These are phyloP conservation scores for Asterophora parasitica DNA, from an alignment of 768 basidiomycete genomes.

Conservation along the genomic window DNA sequence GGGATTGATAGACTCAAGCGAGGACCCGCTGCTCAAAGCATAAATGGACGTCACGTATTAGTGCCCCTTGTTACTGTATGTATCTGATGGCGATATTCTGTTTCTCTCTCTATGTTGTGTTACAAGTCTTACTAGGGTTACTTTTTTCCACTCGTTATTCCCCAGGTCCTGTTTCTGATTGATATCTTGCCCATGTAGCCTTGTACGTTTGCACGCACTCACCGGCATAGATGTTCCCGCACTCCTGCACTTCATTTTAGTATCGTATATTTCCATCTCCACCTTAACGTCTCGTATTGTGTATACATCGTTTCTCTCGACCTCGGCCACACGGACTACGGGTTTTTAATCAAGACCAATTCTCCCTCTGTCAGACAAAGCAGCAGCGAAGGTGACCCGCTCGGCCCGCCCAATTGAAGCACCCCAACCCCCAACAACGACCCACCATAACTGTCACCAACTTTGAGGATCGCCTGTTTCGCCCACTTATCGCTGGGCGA, in stretches of 20 bases:
- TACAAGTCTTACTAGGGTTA: slow-evolving; percentile 16
- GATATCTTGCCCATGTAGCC: slow-evolving; percentile 26
- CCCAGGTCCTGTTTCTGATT: slow-evolving; percentile 21
- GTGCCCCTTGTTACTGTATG: slow-evolving; percentile 11
- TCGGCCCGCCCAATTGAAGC: slow-evolving; percentile 28
- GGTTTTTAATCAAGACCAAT: slow-evolving; percentile 52
- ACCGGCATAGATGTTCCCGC: slow-evolving; percentile 19
- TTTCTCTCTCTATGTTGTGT: slow-evolving; percentile 14
- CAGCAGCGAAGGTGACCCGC: slow-evolving; percentile 36
- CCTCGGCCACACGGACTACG: not conserved
- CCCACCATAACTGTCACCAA: slow-evolving; percentile 66
- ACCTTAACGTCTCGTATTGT: slow-evolving; percentile 8
- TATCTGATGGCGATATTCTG: slow-evolving; percentile 11
- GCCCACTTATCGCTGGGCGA: slow-evolving; percentile 52
- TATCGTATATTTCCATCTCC: slow-evolving; percentile 15
- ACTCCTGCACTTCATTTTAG: slow-evolving; percentile 11
- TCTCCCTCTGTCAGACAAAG: slow-evolving; percentile 76
- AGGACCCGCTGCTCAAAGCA: slow-evolving; percentile 45
- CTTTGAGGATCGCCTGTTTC: slow-evolving; percentile 76
- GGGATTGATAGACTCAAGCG: slow-evolving; percentile 61
- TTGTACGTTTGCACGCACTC: slow-evolving; percentile 21
- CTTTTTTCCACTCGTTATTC: slow-evolving; percentile 19
- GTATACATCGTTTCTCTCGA: slow-evolving; percentile 10
- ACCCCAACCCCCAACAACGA: slow-evolving; percentile 73
- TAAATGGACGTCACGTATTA: slow-evolving; percentile 13